Base-by-base conservation (phyloP, 1,139 yeast species). In the Yamadazyma taylorii region DNA sequence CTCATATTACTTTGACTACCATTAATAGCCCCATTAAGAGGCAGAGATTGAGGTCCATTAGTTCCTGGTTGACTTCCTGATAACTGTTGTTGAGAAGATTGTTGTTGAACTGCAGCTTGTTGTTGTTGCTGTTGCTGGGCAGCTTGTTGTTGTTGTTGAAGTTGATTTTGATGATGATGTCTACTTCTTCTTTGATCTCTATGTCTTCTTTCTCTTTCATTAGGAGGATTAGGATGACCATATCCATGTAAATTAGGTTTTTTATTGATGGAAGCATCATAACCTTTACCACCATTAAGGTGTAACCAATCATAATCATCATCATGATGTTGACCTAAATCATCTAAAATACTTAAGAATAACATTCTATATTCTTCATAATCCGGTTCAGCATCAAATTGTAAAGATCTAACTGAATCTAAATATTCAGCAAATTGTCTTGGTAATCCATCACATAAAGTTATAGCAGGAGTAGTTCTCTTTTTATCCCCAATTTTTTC, bases 401-500 rank as follows among this genome's bases (percentile, higher is more conserved):
- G 85, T 47, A 90, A 74, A 43, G 80, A 76, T 56, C 97, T 78
- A 33, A 89, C 96, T 49, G 85, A 79, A 42, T 80, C 83, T 63
- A 90, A 75, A 65, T 89, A 90, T 53, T 85, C 86, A 35, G 87
- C 95, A 63, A 90, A 82, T 58, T 88, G 95, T 48, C 75, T 74
- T 24, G 97, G 97, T 56, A 87, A 80, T 7, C 88, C 90, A 41
- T 77, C 81, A 57, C 96, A 84, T 46, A 90, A 69, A 35, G 86
- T 89, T 40, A 73, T 73, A 30, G 92, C 84, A 22, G 85, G 79
- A 11, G 96, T 85, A 9, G 92, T 78, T 62, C 89, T 87, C 66
- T 90, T 90, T 63, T 90, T 90, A 55, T 87, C 92, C 43, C 97
- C 97, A 63, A 92, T 92, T 61, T 89, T 90, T 63, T 92, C 97